Percentiles rank a stretch among this genome's conserved stretches.
These are phyloP conservation scores for Camelina neglecta DNA, from an alignment of 345 rosid genomes.

Conservation along the genomic window DNA sequence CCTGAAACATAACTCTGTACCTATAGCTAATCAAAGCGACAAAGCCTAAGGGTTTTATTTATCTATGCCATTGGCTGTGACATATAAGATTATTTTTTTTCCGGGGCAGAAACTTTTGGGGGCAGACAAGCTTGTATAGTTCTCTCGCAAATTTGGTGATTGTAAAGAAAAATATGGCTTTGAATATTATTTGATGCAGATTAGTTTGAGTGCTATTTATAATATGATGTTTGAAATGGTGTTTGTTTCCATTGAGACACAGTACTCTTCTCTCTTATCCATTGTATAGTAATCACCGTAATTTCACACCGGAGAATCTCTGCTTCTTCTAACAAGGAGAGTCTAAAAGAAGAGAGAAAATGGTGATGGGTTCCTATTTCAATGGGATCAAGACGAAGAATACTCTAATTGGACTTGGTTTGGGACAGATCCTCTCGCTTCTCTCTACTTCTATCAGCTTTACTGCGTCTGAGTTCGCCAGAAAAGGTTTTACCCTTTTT, in stretches of 20 bases:
- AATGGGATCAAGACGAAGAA: constrained; percentile 56
- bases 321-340: constrained; percentile 23
- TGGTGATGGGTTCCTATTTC: constrained; percentile 35
- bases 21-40: background rate
- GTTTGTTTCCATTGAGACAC: too few species aligned
- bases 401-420: constrained; percentile 55
- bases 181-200: constrained; percentile 30
- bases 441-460: too few species aligned
- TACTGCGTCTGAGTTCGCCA: constrained; percentile 24
- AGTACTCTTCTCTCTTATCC: too few species aligned
- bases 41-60: background rate
- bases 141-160: constrained; percentile 17
- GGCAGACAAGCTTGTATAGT: background rate
- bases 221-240: too few species aligned
- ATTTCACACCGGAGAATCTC: too few species aligned
- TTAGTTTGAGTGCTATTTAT: background rate
- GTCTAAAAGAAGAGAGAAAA: background rate
- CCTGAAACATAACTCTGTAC: background rate
- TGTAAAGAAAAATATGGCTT: background rate
- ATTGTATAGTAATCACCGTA: too few species aligned
- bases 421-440: constrained; percentile 68
- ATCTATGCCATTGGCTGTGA: background rate
- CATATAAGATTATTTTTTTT: constrained; percentile 11
- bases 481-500: constrained; percentile 52
- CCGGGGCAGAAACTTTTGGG: background rate